A percentile compares a stretch with the other conserved stretches of the same genome.
Conservation (phyloP, 2,329 filamentous ascomycete genomes). For the Tympanopsis confertula region DNA sequence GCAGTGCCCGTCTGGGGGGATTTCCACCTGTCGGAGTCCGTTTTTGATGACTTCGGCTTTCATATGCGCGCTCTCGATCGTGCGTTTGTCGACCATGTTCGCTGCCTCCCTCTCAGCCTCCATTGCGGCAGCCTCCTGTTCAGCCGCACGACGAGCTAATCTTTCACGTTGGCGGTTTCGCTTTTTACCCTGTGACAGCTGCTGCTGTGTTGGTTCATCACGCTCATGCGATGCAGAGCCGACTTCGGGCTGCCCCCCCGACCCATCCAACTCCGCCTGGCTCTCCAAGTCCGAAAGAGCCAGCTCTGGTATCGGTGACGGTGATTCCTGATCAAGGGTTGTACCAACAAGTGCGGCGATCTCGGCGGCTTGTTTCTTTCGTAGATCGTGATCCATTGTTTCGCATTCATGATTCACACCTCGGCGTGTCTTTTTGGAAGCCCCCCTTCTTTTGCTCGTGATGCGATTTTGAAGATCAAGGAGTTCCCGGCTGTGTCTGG, state of each 20-base stretch:
- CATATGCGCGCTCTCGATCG: constrained; percentile 62
- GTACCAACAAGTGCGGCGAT: constrained; percentile 28
- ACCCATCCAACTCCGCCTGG: neutral
- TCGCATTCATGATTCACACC: constrained; percentile 68
- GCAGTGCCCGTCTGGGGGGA: constrained; percentile 86
- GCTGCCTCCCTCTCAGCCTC: constrained; percentile 67
- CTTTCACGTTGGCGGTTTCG: constrained; percentile 86
- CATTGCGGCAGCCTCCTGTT: constrained; percentile 58
- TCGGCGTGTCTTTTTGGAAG: constrained; percentile 75
- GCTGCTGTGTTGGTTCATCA: constrained; percentile 9
- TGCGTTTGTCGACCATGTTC: constrained; percentile 61
- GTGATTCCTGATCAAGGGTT: constrained; percentile 4
- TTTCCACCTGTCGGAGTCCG: constrained; percentile 62
- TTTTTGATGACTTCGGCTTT: constrained; percentile 49
- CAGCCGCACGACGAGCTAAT: constrained; percentile 76
- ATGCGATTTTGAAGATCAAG: constrained; percentile 74
- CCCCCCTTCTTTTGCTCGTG: constrained; percentile 93
- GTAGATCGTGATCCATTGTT: constrained; percentile 52
- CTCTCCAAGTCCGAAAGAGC: constrained; percentile 1
- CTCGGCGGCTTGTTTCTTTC: constrained; percentile 56
- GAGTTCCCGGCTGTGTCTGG: constrained; percentile 77
- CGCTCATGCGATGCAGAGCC: constrained; percentile 7
- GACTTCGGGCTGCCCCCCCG: neutral
- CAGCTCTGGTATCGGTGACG: constrained; percentile 7
- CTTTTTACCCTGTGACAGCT: constrained; percentile 44